Evolutionary conservation across 2,329 filamentous ascomycete genomes (phyloP), one percentile per base, ranked within the genome.

Genomic region (Cordyceps pruinosa): DNA sequence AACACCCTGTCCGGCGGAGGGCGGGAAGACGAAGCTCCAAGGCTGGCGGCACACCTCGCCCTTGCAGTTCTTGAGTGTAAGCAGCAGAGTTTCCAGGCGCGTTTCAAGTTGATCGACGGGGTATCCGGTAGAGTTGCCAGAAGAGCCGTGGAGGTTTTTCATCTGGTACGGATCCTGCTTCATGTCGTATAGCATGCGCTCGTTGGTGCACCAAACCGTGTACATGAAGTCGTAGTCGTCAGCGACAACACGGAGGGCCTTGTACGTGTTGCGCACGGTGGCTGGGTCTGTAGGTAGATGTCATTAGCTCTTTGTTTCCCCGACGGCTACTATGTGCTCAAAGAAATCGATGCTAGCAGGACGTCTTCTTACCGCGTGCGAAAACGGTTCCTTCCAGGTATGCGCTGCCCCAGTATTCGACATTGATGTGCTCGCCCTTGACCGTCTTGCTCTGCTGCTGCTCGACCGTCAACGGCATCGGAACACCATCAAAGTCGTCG

Each of bases 151-250:
- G 35, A 17, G 15, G 19, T 34, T 48, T 34, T 12, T 26, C 39
- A 37, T 4, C 26, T 17, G 13, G 48, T 10, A 26, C 5, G 39
- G 17, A 64, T 70, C 47, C 65, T 79, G 82, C 63, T 73, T 78
- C 39, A 86, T 64, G 60, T 88, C 77, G 65, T 88, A 89, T 2
- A 87, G 75, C 66, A 89, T 85, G 56, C 82, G 80, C 64, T 87
- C 84, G 52, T 83, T 83, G 15, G 72, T 86, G 64, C 86, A 89
- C 85, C 85, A 89, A 0, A 87, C 82, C 0, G 83, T 78, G 63
- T 89, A 89, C 60, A 84, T 82, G 5, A 88, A 66, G 63, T 79
- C 82, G 64, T 87, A 88, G 5, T 71, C 68, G 2, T 76, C 66
- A 1, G 76, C 71, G 4, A 83, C 72, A 6, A 86, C 68, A n/a